These are phyloP conservation scores for Wickerhamiella hasegawae DNA, from an alignment of 805 yeast genomes.

Conservation along the genomic window DNA sequence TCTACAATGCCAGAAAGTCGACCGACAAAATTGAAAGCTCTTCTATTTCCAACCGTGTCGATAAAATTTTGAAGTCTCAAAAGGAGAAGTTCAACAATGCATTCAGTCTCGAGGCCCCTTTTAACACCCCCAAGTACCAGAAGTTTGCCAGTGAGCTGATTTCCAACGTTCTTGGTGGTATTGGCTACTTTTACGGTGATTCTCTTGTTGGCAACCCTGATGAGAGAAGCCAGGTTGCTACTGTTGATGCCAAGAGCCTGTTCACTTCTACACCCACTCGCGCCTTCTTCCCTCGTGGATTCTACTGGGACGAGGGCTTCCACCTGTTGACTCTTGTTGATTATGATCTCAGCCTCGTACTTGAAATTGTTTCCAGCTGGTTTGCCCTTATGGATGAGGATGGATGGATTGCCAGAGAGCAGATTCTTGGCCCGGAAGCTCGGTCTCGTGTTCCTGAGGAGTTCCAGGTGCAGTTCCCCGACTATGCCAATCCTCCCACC, in stretches of 20 bases:
- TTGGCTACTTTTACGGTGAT: constrained; percentile 76
- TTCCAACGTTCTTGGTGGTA: constrained; percentile 78
- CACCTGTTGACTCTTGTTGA: constrained; percentile 69
- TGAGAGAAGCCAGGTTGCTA: constrained; percentile 34
- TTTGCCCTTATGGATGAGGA: constrained; percentile 67
- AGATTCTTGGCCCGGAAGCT: constrained; percentile 81
- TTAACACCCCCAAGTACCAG: constrained; percentile 26
- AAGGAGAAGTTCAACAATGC: constrained; percentile 14
- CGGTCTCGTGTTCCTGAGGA: constrained; percentile 73
- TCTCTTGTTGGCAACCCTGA: constrained; percentile 64
- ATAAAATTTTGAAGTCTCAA: constrained; percentile 26
- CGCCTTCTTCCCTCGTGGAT: constrained; percentile 90
- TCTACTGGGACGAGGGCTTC: constrained; percentile 98
- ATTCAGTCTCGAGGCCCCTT: constrained; percentile 33
- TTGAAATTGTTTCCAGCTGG: constrained; percentile 80
- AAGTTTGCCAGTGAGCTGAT: constrained; percentile 62
- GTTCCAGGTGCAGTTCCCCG: constrained; percentile 73
- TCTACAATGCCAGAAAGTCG: constrained; percentile 31
- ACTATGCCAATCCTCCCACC: constrained; percentile 92
- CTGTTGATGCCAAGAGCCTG: constrained; percentile 41
- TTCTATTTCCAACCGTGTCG: constrained; percentile 17
- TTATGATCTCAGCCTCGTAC: constrained; percentile 67
- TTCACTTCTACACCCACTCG: constrained; percentile 83
- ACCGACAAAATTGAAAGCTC: constrained; percentile 7
- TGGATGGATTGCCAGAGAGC: constrained; percentile 97